Base-by-base conservation (phyloP, 768 basidiomycete species). In the Mrakia gelida region DNA sequence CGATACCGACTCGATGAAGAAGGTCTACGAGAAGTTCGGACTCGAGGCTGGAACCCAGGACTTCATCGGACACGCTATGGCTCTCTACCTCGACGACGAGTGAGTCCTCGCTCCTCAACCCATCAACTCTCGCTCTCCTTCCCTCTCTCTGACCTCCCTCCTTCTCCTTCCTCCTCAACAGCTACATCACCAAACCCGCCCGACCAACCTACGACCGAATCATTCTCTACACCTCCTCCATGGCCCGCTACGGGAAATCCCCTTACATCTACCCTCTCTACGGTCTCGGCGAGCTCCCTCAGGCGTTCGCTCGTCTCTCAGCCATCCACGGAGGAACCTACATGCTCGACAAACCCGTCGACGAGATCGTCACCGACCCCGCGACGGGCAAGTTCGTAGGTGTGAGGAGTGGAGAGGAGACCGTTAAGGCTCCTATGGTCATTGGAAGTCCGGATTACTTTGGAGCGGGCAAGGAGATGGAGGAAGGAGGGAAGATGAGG, bases 261-360 rank as follows among this genome's bases (percentile, higher is more conserved):
- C 97, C 97, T 0, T 99, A 99, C 88, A 97, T 99, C 83, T 99
- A 99, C 87, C 97, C 97, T 23, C 88, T 98, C 56, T 99, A 98
- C 85, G 97, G 97, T 80, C 92, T 99, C 78, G 97, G 97, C 81
- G 97, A 99, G 84, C 92, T 99, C 71, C 97, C 97, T 15, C 97
- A 99, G 84, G 93, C 97, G 3, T 99, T 99, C 83, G 97, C 97
- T 11, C 94, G 97, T 82, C 90, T 99, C 75, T 94, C 92, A 80
- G 97, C 97, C 80, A 98, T 99, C 84, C 98, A 99, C 83, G 97
- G 97, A 59, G 97, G 97, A 61, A 99, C 97, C 18, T 99, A 99
- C 87, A 99, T 99, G 97, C 91, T 99, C 77, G 95, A 98, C 87
- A 99, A 99, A 86, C 87, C 87, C 67, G 92, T 97, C 82, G 91